phyloP scores from a whole-genome alignment of 306 rosid genomes.

The Acacia acuminata region DNA sequence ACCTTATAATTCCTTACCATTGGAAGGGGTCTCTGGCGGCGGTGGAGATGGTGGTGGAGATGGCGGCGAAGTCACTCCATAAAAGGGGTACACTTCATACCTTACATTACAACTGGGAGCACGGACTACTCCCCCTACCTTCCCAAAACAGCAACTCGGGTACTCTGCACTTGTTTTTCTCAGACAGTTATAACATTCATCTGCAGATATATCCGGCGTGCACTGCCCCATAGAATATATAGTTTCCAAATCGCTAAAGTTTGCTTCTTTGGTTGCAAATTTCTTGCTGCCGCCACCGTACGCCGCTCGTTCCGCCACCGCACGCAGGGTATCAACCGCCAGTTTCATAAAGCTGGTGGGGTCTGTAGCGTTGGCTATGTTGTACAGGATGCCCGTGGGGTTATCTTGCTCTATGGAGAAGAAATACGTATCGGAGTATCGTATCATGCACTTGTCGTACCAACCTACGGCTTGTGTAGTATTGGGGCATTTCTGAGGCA shows the following conservation, averaged over 20 bases:
- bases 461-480: background rate
- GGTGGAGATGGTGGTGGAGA: background rate
- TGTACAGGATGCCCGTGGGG: background rate
- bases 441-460: background rate
- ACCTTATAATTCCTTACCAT: background rate
- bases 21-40: background rate
- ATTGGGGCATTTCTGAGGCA: conserved; percentile 1
- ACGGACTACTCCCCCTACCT: background rate
- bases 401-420: background rate
- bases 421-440: background rate
- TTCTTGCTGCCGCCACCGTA: conserved; percentile 5
- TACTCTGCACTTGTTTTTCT: background rate
- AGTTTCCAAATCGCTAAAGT: background rate
- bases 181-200: conserved; percentile 16
- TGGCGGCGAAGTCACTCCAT: background rate
- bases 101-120: background rate
- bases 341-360: background rate
- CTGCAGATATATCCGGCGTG: background rate
- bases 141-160: background rate
- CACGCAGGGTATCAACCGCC: background rate
- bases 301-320: background rate
- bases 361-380: background rate
- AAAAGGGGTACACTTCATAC: background rate
- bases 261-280: conserved; percentile 16
- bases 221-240: conserved; percentile 27